phyloP scores from a whole-genome alignment of 768 basidiomycete genomes.

The Amanita rimosa region DNA sequence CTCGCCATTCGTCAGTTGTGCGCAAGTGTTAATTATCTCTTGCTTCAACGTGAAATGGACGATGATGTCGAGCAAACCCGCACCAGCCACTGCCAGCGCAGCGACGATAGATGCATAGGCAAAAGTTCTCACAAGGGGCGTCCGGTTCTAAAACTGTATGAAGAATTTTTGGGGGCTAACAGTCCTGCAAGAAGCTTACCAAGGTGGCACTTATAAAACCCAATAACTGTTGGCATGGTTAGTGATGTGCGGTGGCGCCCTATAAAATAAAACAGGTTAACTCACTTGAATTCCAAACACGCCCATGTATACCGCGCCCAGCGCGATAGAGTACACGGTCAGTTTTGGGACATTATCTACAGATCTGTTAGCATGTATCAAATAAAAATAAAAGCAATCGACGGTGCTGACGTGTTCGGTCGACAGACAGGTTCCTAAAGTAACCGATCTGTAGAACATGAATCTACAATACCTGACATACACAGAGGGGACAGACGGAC shows the following conservation, averaged over 20 bases:
- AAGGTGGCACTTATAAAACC: conserved; percentile 39
- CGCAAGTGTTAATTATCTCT: conserved; percentile 49
- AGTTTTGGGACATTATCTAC: conserved; percentile 32
- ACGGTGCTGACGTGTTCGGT: conserved; percentile 27
- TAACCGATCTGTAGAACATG: conserved; percentile 37
- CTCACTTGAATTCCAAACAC: conserved; percentile 38
- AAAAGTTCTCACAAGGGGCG: conserved; percentile 41
- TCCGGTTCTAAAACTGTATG: conserved; percentile 40
- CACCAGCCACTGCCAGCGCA: conserved; percentile 35
- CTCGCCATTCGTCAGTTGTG: conserved; percentile 22
- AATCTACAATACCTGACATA: neutral
- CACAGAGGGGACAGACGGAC: conserved; percentile 16
- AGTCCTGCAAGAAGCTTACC: conserved; percentile 28
- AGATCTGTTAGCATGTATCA: neutral
- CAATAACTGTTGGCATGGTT: conserved; percentile 20
- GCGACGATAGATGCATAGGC: conserved; percentile 37
- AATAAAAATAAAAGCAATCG: neutral
- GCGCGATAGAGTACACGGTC: conserved; percentile 41
- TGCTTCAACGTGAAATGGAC: conserved; percentile 60
- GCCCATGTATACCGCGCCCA: conserved; percentile 47
- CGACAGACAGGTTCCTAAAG: conserved; percentile 42
- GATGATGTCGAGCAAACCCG: conserved; percentile 44
- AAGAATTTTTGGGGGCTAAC: too few species aligned
- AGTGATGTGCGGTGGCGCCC: neutral
- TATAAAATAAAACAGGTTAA: neutral